Evolutionary conservation across 1,284 basidiomycete genomes (phyloP).

Genomic region (Coniferiporia sulphurascens): DNA sequence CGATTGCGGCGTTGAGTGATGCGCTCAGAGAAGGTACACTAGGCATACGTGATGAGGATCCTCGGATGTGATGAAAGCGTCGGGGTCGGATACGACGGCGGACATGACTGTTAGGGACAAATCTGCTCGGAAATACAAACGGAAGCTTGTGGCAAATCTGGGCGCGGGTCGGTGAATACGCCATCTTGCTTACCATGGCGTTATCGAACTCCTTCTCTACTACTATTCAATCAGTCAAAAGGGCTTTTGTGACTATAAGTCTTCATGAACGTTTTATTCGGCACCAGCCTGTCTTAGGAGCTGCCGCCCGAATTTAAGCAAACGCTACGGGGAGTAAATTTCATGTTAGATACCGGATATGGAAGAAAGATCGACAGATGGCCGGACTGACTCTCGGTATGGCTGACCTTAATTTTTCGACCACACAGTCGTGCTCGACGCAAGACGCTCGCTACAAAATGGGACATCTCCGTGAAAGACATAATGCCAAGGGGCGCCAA

Average conservation of each 20-base stretch:
- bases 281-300: too few species aligned
- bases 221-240: too few species aligned
- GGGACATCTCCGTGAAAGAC: conserved; percentile 32
- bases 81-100: background rate
- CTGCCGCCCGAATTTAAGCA: too few species aligned
- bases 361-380: too few species aligned
- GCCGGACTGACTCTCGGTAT: too few species aligned
- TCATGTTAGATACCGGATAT: too few species aligned
- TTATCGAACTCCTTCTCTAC: background rate
- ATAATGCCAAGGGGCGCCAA: conserved; percentile 60
- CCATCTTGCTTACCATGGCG: background rate
- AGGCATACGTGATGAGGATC: conserved; percentile 15
- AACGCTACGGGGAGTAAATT: too few species aligned
- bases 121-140: background rate
- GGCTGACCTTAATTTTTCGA: too few species aligned
- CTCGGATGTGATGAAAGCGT: conserved; percentile 10
- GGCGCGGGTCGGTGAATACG: background rate
- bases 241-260: too few species aligned
- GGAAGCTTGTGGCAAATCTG: too few species aligned
- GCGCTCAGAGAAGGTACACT: background rate
- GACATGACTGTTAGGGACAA: conserved; percentile 1
- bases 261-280: too few species aligned
- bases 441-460: background rate
- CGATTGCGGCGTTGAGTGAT: background rate
- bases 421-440: background rate